Percentiles rank a stretch among this genome's conserved stretches.
These are phyloP conservation scores for Ascoidea tarda DNA, from an alignment of 805 yeast species.

Conservation along the genomic window DNA sequence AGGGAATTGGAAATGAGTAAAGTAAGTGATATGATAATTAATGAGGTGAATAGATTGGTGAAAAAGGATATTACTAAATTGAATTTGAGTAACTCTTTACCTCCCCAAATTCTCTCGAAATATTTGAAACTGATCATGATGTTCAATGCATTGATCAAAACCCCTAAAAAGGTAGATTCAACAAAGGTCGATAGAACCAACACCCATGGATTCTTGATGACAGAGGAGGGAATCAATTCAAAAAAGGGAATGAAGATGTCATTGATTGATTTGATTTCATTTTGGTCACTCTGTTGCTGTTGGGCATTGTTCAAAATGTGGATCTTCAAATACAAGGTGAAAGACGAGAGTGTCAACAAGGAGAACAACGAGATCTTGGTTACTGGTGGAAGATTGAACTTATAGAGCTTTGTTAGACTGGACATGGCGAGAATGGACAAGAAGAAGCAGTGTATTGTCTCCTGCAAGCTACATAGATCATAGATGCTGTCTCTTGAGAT, in stretches of 20 bases:
- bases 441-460: not conserved
- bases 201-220: conserved; percentile 51
- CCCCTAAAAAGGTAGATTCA: conserved; percentile 35
- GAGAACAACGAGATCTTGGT: conserved; percentile 1
- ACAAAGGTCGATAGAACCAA: conserved; percentile 48
- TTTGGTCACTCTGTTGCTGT: conserved; percentile 7
- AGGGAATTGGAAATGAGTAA: conserved; percentile 16
- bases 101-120: conserved; percentile 54
- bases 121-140: conserved; percentile 47
- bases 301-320: not conserved
- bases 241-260: conserved; percentile 38
- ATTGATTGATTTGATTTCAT: conserved; percentile 18
- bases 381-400: conserved; percentile 4
- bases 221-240: conserved; percentile 49
- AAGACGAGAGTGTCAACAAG: conserved; percentile 1
- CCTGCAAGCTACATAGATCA: not conserved
- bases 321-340: conserved; percentile 1
- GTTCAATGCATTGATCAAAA: conserved; percentile 31
- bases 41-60: conserved; percentile 40
- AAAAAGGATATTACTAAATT: conserved; percentile 30
- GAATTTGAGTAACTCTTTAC: conserved; percentile 35
- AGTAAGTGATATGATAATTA: conserved; percentile 12
- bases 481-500: not conserved
- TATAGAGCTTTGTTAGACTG: not conserved
- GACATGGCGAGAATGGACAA: not conserved